Conservation (phyloP, 1,284 basidiomycete genomes). For the Lentinula novae-zelandiae region DNA sequence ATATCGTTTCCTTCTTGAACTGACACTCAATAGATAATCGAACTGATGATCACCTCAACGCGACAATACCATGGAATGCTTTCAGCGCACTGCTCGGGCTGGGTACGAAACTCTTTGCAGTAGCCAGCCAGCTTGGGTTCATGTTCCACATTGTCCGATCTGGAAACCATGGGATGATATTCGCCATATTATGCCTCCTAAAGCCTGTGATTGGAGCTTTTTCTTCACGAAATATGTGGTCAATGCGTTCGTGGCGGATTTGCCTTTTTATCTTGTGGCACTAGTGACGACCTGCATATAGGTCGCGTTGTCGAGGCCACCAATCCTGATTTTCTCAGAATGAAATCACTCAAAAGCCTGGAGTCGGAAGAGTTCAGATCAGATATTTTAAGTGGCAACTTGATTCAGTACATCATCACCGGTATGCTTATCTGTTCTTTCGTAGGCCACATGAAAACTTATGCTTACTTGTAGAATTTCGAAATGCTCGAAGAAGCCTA, state of each 20-base stretch:
- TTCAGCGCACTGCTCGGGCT: constrained; percentile 21
- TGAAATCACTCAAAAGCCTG: constrained; percentile 17
- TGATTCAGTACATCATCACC: constrained; percentile 22
- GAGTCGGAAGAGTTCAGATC: constrained; percentile 17
- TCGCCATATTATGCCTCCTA: constrained; percentile 24
- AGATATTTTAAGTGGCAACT: constrained; percentile 22
- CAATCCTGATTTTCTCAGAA: constrained; percentile 17
- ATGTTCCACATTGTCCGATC: constrained; percentile 24
- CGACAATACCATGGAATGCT: constrained; percentile 22
- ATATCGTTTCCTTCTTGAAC: background rate
- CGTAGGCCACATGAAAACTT: background rate
- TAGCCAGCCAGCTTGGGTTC: constrained; percentile 22
- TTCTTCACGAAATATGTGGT: constrained; percentile 19
- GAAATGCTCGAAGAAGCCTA: constrained; percentile 25
- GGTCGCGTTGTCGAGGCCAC: constrained; percentile 11
- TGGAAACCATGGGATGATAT: constrained; percentile 24
- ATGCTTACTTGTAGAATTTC: constrained; percentile 29
- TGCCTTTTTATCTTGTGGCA: background rate
- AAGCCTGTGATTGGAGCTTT: constrained; percentile 20
- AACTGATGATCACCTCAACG: constrained; percentile 17
- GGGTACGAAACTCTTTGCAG: constrained; percentile 17
- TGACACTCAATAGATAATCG: constrained; percentile 16
- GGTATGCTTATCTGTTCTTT: constrained; percentile 15
- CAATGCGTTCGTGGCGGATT: constrained; percentile 7
- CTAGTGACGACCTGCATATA: background rate